Percentiles rank a stretch among this genome's conserved stretches.
phyloP scores from a whole-genome alignment of 768 basidiomycete genomes.

The Austroboletus eburneus region DNA sequence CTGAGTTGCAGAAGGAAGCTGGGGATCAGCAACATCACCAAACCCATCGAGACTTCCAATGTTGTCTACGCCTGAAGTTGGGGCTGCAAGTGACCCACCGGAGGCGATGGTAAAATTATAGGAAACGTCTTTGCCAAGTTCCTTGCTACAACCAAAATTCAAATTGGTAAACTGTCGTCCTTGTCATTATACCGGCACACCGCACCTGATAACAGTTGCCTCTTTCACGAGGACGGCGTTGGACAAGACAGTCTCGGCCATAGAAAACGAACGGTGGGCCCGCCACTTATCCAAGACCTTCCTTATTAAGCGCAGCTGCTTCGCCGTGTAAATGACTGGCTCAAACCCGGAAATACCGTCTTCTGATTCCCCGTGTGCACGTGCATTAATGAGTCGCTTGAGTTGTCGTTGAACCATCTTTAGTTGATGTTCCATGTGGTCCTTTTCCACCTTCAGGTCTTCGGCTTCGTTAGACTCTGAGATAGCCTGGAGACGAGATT shows the following conservation, averaged over 20 bases:
- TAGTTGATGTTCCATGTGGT: constrained; percentile 89
- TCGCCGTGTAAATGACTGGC: constrained; percentile 77
- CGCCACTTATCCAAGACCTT: constrained; percentile 86
- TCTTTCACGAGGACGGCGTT: constrained; percentile 88
- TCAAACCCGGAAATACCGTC: constrained; percentile 62
- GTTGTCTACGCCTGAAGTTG: constrained; percentile 78
- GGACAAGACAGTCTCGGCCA: constrained; percentile 86
- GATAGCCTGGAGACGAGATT: constrained; percentile 59
- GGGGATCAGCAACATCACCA: constrained; percentile 87
- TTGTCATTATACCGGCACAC: not conserved
- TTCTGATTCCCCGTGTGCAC: constrained; percentile 73
- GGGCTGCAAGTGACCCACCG: constrained; percentile 71
- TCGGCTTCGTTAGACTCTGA: constrained; percentile 74
- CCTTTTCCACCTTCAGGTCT: constrained; percentile 84
- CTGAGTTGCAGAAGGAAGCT: constrained; percentile 66
- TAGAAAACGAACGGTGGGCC: constrained; percentile 77
- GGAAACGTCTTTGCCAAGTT: constrained; percentile 79
- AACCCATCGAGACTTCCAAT: constrained; percentile 88
- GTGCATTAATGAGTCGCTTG: constrained; percentile 72
- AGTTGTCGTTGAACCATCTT: constrained; percentile 77
- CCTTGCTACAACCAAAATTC: constrained; percentile 51
- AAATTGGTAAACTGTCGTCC: constrained; percentile 5
- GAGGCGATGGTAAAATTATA: constrained; percentile 95
- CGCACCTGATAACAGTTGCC: constrained; percentile 87
- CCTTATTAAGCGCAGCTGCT: constrained; percentile 75